Evolutionary conservation across 768 basidiomycete genomes (phyloP), one percentile per base, ranked within the genome.

Genomic region (Dictyophora rubrovolvata): DNA sequence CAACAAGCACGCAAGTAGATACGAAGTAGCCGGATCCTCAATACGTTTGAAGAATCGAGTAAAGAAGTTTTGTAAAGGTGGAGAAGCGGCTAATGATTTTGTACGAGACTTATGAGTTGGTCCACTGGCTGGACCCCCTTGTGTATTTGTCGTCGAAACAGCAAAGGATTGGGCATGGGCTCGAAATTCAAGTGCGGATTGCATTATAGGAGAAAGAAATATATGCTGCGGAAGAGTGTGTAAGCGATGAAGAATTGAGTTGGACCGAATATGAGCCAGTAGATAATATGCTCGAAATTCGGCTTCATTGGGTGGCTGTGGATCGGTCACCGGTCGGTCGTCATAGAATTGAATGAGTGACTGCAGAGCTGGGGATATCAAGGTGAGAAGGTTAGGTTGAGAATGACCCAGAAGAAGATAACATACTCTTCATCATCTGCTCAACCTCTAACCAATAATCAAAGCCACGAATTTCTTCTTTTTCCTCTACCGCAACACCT

Each of bases 241-340:
- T 21, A 83, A 65, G 79, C 83, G 65, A 85, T 89, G 65, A 78
- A 83, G 9, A 82, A 87, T 66, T 88, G 87, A 62, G 72, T 80
- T 65, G 69, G 93, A 89, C 28, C 91, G 85, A 48, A 97, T 86
- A 65, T 96, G 92, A 28, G 89, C 86, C 33, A 98, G 81, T 51
- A 94, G 84, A 67, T 94, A 90, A 71, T 97, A 99, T 1, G 96
- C 85, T 34, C 91, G 85, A 84, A 99, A 96, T 71, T 99, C 95
- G 50, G 97, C 80, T 67, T 98, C 94, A 42, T 87, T 88, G 0
- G 87, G 83, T 10, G 87, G 87, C 65, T 84, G 72, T 1, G 47
- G 33, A 17, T 50, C 47, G 14, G 21, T 35, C 17, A 23, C 49
- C 61, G 86, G 85, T 47, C 74, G 71, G 66, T 96, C 94, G 63